These are phyloP conservation scores for Trichoderma harzianum DNA, from an alignment of 2,329 filamentous ascomycete species.

Conservation along the genomic window DNA sequence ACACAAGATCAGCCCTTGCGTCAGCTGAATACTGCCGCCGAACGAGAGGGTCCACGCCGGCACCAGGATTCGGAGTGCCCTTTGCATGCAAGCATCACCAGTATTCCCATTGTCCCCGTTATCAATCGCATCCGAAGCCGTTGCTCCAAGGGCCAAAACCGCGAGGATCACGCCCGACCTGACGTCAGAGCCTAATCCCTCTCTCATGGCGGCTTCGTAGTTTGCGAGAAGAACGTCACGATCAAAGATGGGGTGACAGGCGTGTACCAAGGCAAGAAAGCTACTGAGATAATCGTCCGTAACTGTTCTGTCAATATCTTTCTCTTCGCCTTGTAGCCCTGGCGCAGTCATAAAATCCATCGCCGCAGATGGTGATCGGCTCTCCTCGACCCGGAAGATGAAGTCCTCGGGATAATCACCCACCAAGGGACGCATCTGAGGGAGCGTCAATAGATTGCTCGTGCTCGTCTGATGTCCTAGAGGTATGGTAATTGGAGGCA, in stretches of 20 bases:
- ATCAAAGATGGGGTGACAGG: conserved; percentile 21
- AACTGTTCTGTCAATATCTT: background rate
- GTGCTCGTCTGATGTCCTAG: conserved; percentile 23
- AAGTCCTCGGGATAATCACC: conserved; percentile 21
- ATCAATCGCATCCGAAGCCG: conserved; percentile 14
- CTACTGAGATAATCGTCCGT: conserved; percentile 16
- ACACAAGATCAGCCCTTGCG: conserved; percentile 20
- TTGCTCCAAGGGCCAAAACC: conserved; percentile 20
- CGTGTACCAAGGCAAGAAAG: conserved; percentile 17
- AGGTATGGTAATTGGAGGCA: conserved; percentile 21
- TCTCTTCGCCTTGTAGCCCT: background rate
- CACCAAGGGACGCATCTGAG: conserved; percentile 19
- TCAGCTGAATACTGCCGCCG: conserved; percentile 14
- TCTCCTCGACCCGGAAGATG: conserved; percentile 18
- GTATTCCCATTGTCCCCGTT: background rate
- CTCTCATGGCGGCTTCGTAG: conserved; percentile 19
- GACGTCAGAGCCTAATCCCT: conserved; percentile 11
- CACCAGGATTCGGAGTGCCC: conserved; percentile 19
- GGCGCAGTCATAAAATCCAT: conserved; percentile 9
- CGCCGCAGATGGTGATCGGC: conserved; percentile 7
- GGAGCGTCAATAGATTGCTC: conserved; percentile 19
- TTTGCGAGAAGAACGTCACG: conserved; percentile 2
- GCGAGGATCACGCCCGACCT: conserved; percentile 19
- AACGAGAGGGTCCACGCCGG: conserved; percentile 21
- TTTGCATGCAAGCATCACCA: conserved; percentile 16